These are phyloP conservation scores for Apophysomyces trapeziformis DNA, from an alignment of 371 early-diverging fungal species.

Conservation along the genomic window DNA sequence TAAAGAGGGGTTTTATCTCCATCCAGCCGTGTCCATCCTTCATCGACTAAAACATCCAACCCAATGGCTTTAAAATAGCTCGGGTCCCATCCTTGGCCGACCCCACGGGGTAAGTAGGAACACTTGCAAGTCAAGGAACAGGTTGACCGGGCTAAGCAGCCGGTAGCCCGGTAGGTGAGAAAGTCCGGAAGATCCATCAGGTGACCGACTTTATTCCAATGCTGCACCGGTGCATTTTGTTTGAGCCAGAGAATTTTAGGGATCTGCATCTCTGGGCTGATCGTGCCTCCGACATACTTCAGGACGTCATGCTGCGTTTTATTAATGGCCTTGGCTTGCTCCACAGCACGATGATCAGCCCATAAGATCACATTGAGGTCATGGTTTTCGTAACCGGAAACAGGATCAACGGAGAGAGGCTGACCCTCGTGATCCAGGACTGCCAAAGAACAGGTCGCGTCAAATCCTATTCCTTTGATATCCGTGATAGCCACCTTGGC, in stretches of 20 bases:
- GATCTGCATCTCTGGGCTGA: conserved; percentile 78
- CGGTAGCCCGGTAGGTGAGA: conserved; percentile 70
- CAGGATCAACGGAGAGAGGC: conserved; percentile 58
- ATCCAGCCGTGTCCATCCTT: conserved; percentile 46
- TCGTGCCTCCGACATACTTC: conserved; percentile 64
- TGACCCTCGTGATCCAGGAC: conserved; percentile 54
- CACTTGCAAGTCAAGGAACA: conserved; percentile 80
- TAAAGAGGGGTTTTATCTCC: conserved; percentile 35
- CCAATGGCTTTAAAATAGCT: conserved; percentile 63
- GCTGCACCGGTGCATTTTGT: conserved; percentile 52
- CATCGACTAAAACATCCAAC: conserved; percentile 53
- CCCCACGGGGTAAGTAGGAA: conserved; percentile 56
- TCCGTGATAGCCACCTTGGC: conserved; percentile 37
- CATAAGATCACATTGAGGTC: conserved; percentile 71
- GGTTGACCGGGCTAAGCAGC: conserved; percentile 51
- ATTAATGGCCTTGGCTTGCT: conserved; percentile 69
- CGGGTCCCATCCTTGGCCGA: conserved; percentile 62
- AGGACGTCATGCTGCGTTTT: conserved; percentile 63
- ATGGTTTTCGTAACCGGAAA: conserved; percentile 42
- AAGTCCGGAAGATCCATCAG: conserved; percentile 80
- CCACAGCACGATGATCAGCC: conserved; percentile 77
- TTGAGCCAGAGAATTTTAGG: conserved; percentile 77
- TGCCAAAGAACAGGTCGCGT: conserved; percentile 79
- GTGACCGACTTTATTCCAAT: conserved; percentile 58
- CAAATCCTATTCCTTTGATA: conserved; percentile 74